Percentiles rank a stretch among this genome's conserved stretches.
These are phyloP conservation scores for Fistulifera pelliculosa DNA, from an alignment of 108 stramenopile genomes.

Conservation along the genomic window DNA sequence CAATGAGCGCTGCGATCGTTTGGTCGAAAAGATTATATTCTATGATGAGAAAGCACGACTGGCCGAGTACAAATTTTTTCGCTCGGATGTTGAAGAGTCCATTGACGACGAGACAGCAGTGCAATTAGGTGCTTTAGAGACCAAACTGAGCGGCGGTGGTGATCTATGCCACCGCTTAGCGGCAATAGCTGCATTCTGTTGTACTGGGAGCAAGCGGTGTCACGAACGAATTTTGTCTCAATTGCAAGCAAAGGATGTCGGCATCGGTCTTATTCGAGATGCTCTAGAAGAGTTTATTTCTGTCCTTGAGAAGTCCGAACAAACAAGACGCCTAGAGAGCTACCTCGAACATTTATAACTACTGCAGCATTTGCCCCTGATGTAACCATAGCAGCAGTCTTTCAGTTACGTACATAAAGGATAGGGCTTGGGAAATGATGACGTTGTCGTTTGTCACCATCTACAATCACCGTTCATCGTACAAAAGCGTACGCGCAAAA, in stretches of 20 bases:
- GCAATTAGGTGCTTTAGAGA: constrained; percentile 54
- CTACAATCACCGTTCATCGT: too few species aligned
- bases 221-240: constrained; percentile 55
- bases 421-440: too few species aligned
- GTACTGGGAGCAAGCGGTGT: constrained; percentile 53
- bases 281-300: constrained; percentile 30
- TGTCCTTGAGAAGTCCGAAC: constrained; percentile 10
- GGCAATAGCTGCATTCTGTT: constrained; percentile 53
- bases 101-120: constrained; percentile 28
- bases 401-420: too few species aligned
- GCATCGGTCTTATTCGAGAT: constrained; percentile 42
- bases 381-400: too few species aligned
- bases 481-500: too few species aligned
- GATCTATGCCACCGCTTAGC: constrained; percentile 69
- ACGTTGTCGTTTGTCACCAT: too few species aligned
- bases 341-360: constrained; percentile 11
- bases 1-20: constrained; percentile 61
- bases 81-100: constrained; percentile 46
- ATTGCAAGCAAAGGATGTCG: constrained; percentile 44
- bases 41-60: constrained; percentile 62
- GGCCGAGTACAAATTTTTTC: constrained; percentile 66
- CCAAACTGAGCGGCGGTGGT: constrained; percentile 67
- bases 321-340: constrained; percentile 8
- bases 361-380: too few species aligned
- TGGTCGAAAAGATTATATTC: constrained; percentile 57